A percentile compares a stretch with the other conserved stretches of the same genome.
phyloP scores from a whole-genome alignment of 805 yeast genomes.

The Wickerhamiella siamensis region DNA sequence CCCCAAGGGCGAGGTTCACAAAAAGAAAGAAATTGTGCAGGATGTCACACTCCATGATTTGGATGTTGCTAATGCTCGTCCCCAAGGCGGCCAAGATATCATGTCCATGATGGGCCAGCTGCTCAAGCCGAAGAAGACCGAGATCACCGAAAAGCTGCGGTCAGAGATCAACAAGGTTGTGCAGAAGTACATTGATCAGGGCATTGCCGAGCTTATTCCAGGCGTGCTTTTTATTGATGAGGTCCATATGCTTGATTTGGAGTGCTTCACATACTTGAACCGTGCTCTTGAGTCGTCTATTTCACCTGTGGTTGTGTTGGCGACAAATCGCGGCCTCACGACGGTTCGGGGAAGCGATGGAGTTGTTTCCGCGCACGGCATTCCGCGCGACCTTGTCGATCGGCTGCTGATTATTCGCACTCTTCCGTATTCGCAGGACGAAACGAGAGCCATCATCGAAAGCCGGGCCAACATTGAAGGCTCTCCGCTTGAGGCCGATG shows the following conservation, averaged over 20 bases:
- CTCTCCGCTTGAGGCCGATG: constrained; percentile 49
- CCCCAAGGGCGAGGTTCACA: constrained; percentile 98
- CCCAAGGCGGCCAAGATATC: constrained; percentile 94
- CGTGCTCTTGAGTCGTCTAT: constrained; percentile 83
- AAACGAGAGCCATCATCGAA: constrained; percentile 65
- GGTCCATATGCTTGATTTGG: constrained; percentile 95
- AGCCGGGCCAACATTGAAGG: constrained; percentile 72
- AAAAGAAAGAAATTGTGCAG: constrained; percentile 94
- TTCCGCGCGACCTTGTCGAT: constrained; percentile 90
- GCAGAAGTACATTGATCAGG: constrained; percentile 91
- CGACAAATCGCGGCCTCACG: constrained; percentile 90
- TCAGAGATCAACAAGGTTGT: constrained; percentile 91
- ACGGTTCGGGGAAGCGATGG: constrained; percentile 82
- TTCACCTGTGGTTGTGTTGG: constrained; percentile 90
- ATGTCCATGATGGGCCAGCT: constrained; percentile 94
- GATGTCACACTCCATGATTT: constrained; percentile 93
- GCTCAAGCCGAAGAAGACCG: constrained; percentile 90
- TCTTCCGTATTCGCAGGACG: constrained; percentile 70
- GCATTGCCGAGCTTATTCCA: constrained; percentile 93
- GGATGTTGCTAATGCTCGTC: constrained; percentile 92
- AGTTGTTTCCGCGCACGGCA: constrained; percentile 82
- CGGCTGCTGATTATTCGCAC: constrained; percentile 85
- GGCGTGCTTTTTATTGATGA: constrained; percentile 97
- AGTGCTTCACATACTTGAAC: constrained; percentile 88
- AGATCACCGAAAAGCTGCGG: constrained; percentile 89